Evolutionary conservation across 1,139 yeast species (phyloP).

Genomic region (Taphrina populina): DNA sequence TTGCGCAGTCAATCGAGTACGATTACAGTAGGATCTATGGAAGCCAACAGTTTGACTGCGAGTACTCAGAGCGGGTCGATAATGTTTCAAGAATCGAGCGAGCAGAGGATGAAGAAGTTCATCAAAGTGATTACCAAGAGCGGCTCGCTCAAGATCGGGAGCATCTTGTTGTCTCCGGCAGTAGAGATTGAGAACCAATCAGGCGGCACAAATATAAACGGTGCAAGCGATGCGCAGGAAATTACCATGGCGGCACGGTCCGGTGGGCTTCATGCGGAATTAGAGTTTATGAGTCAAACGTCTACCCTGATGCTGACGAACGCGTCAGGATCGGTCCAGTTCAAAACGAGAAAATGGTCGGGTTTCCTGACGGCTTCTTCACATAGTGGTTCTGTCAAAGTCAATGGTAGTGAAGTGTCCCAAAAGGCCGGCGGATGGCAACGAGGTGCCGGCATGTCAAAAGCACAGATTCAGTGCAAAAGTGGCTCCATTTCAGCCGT

Average conservation of each 20-base stretch:
- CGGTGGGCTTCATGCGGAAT: conserved; percentile 3
- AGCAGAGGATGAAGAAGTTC: neutral
- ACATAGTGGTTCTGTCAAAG: conserved; percentile 13
- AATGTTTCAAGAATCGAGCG: conserved; percentile 2
- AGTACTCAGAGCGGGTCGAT: conserved; percentile 6
- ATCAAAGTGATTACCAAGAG: neutral
- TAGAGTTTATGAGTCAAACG: neutral
- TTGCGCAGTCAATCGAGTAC: neutral
- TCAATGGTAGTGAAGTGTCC: conserved; percentile 7
- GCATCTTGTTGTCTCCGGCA: neutral
- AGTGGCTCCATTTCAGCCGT: conserved; percentile 1
- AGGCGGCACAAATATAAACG: neutral
- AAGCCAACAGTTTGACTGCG: conserved; percentile 1
- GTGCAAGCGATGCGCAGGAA: conserved; percentile 1
- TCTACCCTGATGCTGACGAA: neutral
- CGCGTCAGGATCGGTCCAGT: conserved; percentile 12
- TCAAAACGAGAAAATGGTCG: conserved; percentile 10
- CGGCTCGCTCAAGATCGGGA: neutral
- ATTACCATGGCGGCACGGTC: neutral
- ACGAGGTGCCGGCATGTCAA: neutral
- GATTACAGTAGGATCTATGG: conserved; percentile 1
- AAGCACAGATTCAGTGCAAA: neutral
- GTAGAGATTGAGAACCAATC: neutral
- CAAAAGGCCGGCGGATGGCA: conserved; percentile 8
- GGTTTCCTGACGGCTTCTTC: conserved; percentile 7